Conservation (phyloP, 176 grass and related monocot genomes). For the Eremochloa ophiuroides region DNA sequence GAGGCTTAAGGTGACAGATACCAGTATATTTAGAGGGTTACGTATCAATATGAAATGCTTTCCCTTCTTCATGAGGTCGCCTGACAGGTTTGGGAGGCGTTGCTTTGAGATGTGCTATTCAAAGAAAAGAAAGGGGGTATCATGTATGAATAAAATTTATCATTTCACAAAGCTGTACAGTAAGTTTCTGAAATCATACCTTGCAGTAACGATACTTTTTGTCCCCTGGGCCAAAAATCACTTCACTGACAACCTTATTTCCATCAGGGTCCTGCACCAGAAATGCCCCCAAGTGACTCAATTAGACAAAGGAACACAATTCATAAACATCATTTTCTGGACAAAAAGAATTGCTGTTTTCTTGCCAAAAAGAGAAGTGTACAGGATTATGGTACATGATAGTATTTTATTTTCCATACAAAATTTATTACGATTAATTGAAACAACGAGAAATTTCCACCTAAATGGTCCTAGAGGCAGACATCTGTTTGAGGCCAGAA, state of each 20-base stretch:
- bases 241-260: slow-evolving; percentile 70
- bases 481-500: not conserved
- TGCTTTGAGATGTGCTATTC: slow-evolving; percentile 92
- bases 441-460: not conserved
- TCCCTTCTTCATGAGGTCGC: slow-evolving; percentile 84
- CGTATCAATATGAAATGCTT: slow-evolving; percentile 97
- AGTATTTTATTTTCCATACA: not conserved
- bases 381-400: not conserved
- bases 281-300: slow-evolving; percentile 3
- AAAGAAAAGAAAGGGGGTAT: slow-evolving; percentile 11
- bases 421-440: not conserved
- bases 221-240: slow-evolving; percentile 80
- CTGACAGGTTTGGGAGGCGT: slow-evolving; percentile 57
- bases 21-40: slow-evolving; percentile 84
- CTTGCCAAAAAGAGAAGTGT: not conserved
- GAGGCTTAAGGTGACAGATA: slow-evolving; percentile 29
- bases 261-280: slow-evolving; percentile 74
- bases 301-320: not conserved
- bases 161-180: not conserved
- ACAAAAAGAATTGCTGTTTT: not conserved
- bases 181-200: slow-evolving; percentile 39
- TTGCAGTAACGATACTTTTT: slow-evolving; percentile 86
- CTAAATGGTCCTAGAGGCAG: not conserved
- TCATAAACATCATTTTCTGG: not conserved
- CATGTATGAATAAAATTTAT: not conserved